Conservation (phyloP, 1,139 yeast species). For the Pichia sp. region DNA sequence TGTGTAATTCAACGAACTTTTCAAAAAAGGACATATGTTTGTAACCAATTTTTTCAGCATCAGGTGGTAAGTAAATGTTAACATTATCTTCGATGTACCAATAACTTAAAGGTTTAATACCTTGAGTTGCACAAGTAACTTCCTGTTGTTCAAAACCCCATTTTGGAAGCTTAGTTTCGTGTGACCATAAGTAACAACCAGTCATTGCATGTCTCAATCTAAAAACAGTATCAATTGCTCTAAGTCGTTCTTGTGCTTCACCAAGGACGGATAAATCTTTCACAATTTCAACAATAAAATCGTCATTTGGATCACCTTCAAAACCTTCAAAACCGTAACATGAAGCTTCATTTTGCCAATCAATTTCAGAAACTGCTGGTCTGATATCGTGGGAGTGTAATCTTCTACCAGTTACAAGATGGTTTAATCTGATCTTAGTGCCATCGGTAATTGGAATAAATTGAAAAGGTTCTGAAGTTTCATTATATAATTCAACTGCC, state of each 20-base stretch:
- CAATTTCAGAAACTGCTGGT: conserved; percentile 87
- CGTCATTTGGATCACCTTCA: conserved; percentile 92
- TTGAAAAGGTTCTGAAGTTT: conserved; percentile 43
- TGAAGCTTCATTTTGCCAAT: conserved; percentile 94
- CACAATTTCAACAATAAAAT: conserved; percentile 84
- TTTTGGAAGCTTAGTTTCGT: conserved; percentile 77
- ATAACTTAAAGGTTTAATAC: conserved; percentile 62
- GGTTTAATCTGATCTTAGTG: conserved; percentile 72
- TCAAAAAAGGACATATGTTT: conserved; percentile 55
- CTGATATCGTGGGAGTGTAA: conserved; percentile 94
- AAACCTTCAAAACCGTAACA: conserved; percentile 91
- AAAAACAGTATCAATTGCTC: conserved; percentile 79
- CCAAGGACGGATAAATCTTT: conserved; percentile 50
- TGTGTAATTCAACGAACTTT: conserved; percentile 73
- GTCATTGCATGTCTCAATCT: conserved; percentile 85
- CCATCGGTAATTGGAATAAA: conserved; percentile 69
- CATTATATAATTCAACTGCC: conserved; percentile 66
- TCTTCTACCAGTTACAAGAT: conserved; percentile 64
- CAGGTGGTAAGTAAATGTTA: conserved; percentile 40
- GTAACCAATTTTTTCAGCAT: conserved; percentile 55
- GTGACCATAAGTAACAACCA: conserved; percentile 85
- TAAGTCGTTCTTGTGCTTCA: conserved; percentile 55
- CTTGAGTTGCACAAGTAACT: conserved; percentile 85
- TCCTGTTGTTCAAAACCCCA: conserved; percentile 98
- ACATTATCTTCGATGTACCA: conserved; percentile 87